Conservation (phyloP, 2,329 filamentous ascomycete genomes). For the Eurotiales sp. region DNA sequence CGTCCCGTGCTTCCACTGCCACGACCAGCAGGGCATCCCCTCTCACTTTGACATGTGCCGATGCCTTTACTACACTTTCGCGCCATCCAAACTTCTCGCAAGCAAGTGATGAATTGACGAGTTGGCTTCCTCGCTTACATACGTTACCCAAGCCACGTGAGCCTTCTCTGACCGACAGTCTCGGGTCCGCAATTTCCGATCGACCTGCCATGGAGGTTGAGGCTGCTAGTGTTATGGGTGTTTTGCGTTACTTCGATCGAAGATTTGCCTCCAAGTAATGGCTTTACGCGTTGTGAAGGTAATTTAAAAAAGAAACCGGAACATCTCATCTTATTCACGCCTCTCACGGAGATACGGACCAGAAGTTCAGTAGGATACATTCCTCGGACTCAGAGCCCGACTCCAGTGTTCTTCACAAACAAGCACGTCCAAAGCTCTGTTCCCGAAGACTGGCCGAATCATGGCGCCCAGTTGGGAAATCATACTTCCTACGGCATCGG, state of each 20-base stretch:
- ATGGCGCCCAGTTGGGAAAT: not conserved
- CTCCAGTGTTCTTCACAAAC: not conserved
- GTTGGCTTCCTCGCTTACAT: constrained; percentile 70
- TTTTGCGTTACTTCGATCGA: constrained; percentile 76
- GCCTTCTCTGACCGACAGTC: constrained; percentile 26
- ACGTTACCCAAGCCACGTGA: constrained; percentile 47
- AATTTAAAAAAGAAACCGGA: no score
- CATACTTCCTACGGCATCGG: not conserved
- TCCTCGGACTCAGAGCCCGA: not conserved
- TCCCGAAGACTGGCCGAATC: not conserved
- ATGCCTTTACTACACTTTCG: constrained; percentile 73
- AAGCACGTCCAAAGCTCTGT: not conserved
- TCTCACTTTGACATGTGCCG: constrained; percentile 67
- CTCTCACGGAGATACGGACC: no score
- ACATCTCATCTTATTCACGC: constrained; percentile 1
- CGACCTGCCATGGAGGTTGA: constrained; percentile 70
- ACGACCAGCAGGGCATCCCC: constrained; percentile 32
- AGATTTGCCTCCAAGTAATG: constrained; percentile 53
- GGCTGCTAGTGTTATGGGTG: constrained; percentile 79
- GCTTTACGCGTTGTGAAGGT: not conserved
- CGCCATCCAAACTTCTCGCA: constrained; percentile 72
- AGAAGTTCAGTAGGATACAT: no score
- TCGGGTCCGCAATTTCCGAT: constrained; percentile 20
- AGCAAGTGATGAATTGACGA: constrained; percentile 69
- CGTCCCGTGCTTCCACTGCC: constrained; percentile 24